Conservation (phyloP, 1,284 basidiomycete species). For the Stygiomarasmius scandens region DNA sequence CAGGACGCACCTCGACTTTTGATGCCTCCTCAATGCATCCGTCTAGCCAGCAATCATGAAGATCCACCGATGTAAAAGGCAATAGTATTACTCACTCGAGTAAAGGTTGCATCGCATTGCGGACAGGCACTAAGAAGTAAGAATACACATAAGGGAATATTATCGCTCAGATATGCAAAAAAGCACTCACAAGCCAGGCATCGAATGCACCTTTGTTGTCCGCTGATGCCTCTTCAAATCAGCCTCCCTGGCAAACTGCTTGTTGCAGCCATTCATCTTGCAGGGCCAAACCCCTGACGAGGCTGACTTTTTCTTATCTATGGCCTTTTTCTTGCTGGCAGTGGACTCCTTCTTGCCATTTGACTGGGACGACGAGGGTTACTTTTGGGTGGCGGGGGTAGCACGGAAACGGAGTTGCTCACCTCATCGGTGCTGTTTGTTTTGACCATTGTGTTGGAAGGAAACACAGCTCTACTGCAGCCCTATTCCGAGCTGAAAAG, state of each 20-base stretch:
- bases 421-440: slow-evolving; percentile 5
- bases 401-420: not conserved
- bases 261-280: slow-evolving; percentile 75
- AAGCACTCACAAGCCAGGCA: slow-evolving; percentile 66
- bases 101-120: slow-evolving; percentile 77
- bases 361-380: slow-evolving; percentile 25
- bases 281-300: slow-evolving; percentile 70
- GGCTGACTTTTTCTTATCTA: slow-evolving; percentile 47
- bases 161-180: slow-evolving; percentile 12
- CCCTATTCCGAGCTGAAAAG: not conserved
- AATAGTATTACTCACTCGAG: slow-evolving; percentile 53
- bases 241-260: slow-evolving; percentile 76
- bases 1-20: slow-evolving; percentile 61
- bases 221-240: slow-evolving; percentile 78
- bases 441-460: not conserved
- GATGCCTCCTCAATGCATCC: slow-evolving; percentile 62
- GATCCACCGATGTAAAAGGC: slow-evolving; percentile 9
- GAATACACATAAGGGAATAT: slow-evolving; percentile 13
- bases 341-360: slow-evolving; percentile 54
- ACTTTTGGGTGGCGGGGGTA: not conserved
- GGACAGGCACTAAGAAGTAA: slow-evolving; percentile 59
- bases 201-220: slow-evolving; percentile 71
- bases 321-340: slow-evolving; percentile 36
- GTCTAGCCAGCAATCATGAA: slow-evolving; percentile 39
- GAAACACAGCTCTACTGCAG: not conserved